These are phyloP conservation scores for Simplicillium sp. DNA, from an alignment of 2,329 filamentous ascomycete genomes.

Conservation along the genomic window DNA sequence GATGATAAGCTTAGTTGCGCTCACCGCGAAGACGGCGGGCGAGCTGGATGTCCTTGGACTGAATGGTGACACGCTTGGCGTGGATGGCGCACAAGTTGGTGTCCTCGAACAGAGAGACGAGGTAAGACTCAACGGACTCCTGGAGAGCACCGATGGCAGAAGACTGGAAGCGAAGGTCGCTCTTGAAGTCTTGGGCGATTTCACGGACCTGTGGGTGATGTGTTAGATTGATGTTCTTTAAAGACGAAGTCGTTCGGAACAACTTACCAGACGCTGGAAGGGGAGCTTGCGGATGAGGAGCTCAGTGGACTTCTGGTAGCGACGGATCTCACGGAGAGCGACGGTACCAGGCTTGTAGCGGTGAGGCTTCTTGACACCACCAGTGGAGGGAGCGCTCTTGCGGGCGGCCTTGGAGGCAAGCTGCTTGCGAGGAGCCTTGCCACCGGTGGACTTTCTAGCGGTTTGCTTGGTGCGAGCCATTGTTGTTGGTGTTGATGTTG, in stretches of 20 bases:
- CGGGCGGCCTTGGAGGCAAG: conserved; percentile 98
- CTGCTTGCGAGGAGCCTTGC: conserved; percentile 84
- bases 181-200: conserved; percentile 94
- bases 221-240: conserved; percentile 7
- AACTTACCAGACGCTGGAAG: conserved; percentile 79
- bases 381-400: conserved; percentile 95
- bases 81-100: conserved; percentile 89
- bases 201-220: conserved; percentile 63
- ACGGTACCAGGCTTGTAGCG: conserved; percentile 87
- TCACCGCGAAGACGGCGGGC: conserved; percentile 91
- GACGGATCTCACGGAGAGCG: conserved; percentile 96
- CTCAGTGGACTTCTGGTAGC: conserved; percentile 96
- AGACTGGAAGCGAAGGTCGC: conserved; percentile 93
- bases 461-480: conserved; percentile 61
- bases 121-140: conserved; percentile 97
- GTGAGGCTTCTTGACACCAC: conserved; percentile 94
- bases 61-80: conserved; percentile 98
- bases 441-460: conserved; percentile 69
- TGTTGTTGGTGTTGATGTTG: conserved; percentile 23
- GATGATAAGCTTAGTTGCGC: conserved; percentile 56
- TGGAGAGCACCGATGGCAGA: conserved; percentile 95
- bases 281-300: conserved; percentile 94
- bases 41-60: conserved; percentile 94
- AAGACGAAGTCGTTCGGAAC: background rate
- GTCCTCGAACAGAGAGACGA: conserved; percentile 87